Percentiles rank a stretch among this genome's conserved stretches.
phyloP scores from a whole-genome alignment of 2,329 filamentous ascomycete genomes.

The Exserohilum rostratum region DNA sequence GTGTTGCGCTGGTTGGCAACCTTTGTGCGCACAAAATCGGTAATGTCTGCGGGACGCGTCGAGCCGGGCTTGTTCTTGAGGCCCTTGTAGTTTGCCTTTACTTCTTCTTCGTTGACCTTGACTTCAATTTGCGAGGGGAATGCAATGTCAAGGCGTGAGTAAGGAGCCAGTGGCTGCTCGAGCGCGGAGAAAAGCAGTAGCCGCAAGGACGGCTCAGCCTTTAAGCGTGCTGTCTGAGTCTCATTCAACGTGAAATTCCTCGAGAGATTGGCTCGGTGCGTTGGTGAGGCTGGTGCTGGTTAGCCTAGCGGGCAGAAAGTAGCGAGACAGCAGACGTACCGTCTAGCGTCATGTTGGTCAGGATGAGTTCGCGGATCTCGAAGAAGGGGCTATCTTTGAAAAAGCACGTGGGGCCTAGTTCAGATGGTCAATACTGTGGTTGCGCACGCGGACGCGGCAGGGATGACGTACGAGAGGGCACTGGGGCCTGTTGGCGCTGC shows the following conservation, averaged over 20 bases:
- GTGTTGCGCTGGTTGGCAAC: slow-evolving; percentile 73
- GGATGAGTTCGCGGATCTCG: slow-evolving; percentile 68
- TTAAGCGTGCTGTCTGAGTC: slow-evolving; percentile 61
- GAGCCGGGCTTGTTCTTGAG: slow-evolving; percentile 96
- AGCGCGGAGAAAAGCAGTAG: slow-evolving; percentile 84
- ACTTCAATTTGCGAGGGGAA: slow-evolving; percentile 95
- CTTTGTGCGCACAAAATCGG: slow-evolving; percentile 72
- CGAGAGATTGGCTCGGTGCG: slow-evolving; percentile 63
- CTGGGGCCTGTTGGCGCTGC: slow-evolving; percentile 23
- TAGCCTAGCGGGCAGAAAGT: slow-evolving; percentile 2
- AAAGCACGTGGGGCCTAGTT: slow-evolving; percentile 50
- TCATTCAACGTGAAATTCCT: slow-evolving; percentile 65
- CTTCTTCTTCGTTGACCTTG: slow-evolving; percentile 83
- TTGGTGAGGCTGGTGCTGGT: slow-evolving; percentile 59
- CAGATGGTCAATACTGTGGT: not conserved
- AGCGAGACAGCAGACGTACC: slow-evolving; percentile 65
- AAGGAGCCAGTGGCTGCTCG: slow-evolving; percentile 54
- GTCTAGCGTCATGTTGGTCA: slow-evolving; percentile 71
- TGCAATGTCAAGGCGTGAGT: slow-evolving; percentile 67
- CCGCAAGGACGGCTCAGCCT: slow-evolving; percentile 66
- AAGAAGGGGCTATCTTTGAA: slow-evolving; percentile 90
- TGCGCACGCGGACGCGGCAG: slow-evolving; percentile 17
- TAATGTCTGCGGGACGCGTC: slow-evolving; percentile 92
- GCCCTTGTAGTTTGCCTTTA: slow-evolving; percentile 92
- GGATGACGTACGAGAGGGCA: slow-evolving; percentile 23